Conservation (phyloP, 441 rosid genomes). For the Euphorbia neoarborescens region DNA sequence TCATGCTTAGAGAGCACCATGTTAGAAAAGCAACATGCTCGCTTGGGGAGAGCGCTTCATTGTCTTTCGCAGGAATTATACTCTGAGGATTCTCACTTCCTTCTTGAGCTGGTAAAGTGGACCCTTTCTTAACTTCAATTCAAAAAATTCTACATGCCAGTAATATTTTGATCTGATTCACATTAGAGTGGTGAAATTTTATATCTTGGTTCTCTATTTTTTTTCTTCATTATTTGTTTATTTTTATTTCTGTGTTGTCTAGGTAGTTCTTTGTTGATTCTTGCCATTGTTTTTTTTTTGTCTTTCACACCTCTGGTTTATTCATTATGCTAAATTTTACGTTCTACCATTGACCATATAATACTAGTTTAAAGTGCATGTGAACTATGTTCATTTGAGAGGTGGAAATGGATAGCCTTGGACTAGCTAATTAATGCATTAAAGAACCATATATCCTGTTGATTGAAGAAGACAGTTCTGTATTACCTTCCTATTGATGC, state of each 20-base stretch:
- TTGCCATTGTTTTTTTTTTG: not conserved
- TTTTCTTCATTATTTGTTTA: not conserved
- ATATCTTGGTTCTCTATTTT: not conserved
- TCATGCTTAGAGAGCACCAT: slow-evolving; percentile 60
- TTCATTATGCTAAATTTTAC: not conserved
- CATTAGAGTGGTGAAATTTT: not conserved
- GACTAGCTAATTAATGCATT: slow-evolving; percentile 1
- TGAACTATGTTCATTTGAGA: not conserved
- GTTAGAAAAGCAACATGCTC: slow-evolving; percentile 96
- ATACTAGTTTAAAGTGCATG: not conserved
- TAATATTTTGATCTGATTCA: not conserved
- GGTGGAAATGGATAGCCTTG: not conserved
- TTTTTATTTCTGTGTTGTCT: not conserved
- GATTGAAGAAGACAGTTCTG: not conserved
- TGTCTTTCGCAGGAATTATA: slow-evolving; percentile 97
- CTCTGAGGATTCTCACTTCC: slow-evolving; percentile 98
- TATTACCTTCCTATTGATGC: not conserved
- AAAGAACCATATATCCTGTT: not conserved
- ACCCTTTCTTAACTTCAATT: not conserved
- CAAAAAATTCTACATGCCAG: not conserved
- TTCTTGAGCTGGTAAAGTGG: slow-evolving; percentile 86
- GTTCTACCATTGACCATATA: not conserved
- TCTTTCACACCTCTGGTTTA: not conserved
- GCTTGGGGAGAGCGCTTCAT: slow-evolving; percentile 96
- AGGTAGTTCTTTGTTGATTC: not conserved